Conservation (phyloP, 2,329 filamentous ascomycete species). For the Paracoccidioides lutzii region DNA sequence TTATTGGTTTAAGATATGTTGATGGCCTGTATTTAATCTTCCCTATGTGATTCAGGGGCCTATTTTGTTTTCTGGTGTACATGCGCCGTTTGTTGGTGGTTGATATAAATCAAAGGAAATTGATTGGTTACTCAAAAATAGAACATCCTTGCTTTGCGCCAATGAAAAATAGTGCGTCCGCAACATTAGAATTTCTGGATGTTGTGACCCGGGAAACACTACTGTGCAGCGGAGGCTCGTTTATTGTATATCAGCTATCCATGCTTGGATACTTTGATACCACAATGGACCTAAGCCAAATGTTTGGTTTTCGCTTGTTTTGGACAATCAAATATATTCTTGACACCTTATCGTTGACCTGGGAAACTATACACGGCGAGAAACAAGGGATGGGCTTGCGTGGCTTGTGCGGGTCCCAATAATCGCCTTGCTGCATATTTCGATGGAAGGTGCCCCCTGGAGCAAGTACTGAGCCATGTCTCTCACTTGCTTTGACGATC, state of each 20-base stretch:
- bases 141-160: too few species aligned
- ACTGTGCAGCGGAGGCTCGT: background rate
- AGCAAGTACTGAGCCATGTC: too few species aligned
- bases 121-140: background rate
- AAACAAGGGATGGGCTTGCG: background rate
- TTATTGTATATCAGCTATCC: background rate
- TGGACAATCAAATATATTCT: background rate
- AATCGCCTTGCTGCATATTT: background rate
- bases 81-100: background rate
- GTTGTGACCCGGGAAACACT: background rate
- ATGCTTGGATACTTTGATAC: background rate
- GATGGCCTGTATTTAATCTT: background rate
- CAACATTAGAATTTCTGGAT: too few species aligned
- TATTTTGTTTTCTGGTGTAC: background rate
- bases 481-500: background rate
- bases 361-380: background rate
- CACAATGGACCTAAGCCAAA: background rate
- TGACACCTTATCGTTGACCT: background rate
- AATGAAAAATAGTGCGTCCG: too few species aligned
- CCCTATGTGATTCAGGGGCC: too few species aligned
- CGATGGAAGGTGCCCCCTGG: background rate
- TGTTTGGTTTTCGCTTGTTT: too few species aligned
- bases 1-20: background rate
- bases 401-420: background rate
- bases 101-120: background rate